phyloP scores from a whole-genome alignment of 73 alveolate genomes.

The Paramecium biaurelia region DNA sequence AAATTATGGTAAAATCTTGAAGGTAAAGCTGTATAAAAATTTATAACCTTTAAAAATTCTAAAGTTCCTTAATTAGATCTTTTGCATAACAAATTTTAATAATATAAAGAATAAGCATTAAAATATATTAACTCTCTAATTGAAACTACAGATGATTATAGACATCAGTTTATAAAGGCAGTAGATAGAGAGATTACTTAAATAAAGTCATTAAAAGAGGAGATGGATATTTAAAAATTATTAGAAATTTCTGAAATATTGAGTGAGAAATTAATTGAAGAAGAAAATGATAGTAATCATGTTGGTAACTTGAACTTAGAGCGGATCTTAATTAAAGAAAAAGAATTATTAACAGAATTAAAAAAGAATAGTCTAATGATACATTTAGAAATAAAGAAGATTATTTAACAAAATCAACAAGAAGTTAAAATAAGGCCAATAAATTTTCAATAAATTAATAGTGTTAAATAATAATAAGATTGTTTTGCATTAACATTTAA shows the following conservation, averaged over 20 bases:
- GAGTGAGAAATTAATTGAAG: neutral
- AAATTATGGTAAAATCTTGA: neutral
- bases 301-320: neutral
- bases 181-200: neutral
- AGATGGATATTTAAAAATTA: neutral
- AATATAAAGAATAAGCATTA: neutral
- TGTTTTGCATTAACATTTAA: neutral
- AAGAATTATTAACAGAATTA: neutral
- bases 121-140: neutral
- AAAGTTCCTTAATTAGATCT: neutral
- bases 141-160: neutral
- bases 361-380: neutral
- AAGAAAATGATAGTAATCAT: neutral
- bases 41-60: neutral
- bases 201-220: neutral
- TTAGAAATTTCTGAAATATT: neutral
- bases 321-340: neutral
- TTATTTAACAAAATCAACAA: neutral
- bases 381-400: neutral
- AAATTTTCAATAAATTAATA: neutral
- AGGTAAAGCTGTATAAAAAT: neutral
- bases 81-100: neutral
- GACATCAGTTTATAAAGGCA: neutral
- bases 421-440: neutral
- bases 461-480: neutral